A percentile compares a stretch with the other conserved stretches of the same genome.
phyloP scores from a whole-genome alignment of 805 yeast genomes.

The Kazachstania kunashirensis region DNA sequence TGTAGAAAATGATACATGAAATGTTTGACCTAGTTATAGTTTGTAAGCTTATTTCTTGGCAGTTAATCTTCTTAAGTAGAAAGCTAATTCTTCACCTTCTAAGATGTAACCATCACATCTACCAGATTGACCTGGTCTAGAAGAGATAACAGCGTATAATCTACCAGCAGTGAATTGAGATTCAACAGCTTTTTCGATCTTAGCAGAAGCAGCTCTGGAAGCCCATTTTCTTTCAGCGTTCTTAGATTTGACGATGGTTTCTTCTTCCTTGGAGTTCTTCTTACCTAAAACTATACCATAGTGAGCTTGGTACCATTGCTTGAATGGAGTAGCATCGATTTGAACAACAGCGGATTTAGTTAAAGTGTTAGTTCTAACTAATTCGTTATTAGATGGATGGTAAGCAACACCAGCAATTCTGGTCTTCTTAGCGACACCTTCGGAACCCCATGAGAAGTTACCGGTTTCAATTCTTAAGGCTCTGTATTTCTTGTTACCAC shows the following conservation, averaged over 20 bases:
- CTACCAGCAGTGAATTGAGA: slow-evolving; percentile 98
- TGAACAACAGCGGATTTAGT: slow-evolving; percentile 98
- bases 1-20: slow-evolving; percentile 10
- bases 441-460: slow-evolving; percentile 99
- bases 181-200: slow-evolving; percentile 84
- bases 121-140: slow-evolving; percentile 99
- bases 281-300: slow-evolving; percentile 92
- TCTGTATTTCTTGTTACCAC: slow-evolving; percentile 99
- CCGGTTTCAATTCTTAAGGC: slow-evolving; percentile 98
- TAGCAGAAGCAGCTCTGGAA: slow-evolving; percentile 76
- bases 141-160: slow-evolving; percentile 95
- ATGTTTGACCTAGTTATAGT: neutral
- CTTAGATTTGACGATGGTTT: slow-evolving; percentile 57
- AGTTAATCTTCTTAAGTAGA: slow-evolving; percentile 99
- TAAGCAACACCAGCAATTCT: slow-evolving; percentile 95
- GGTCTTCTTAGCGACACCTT: slow-evolving; percentile 97
- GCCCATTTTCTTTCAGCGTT: slow-evolving; percentile 87
- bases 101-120: slow-evolving; percentile 99
- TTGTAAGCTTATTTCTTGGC: slow-evolving; percentile 77
- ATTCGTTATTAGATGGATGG: slow-evolving; percentile 99
- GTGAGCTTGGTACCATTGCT: slow-evolving; percentile 98
- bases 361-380: slow-evolving; percentile 98
- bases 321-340: slow-evolving; percentile 99
- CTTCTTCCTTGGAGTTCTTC: slow-evolving; percentile 55
- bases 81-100: slow-evolving; percentile 99